A percentile compares a stretch with the other conserved stretches of the same genome.
Evolutionary conservation across 164 flowering plant species (phyloP).

Genomic region (Vitis labrusca): DNA sequence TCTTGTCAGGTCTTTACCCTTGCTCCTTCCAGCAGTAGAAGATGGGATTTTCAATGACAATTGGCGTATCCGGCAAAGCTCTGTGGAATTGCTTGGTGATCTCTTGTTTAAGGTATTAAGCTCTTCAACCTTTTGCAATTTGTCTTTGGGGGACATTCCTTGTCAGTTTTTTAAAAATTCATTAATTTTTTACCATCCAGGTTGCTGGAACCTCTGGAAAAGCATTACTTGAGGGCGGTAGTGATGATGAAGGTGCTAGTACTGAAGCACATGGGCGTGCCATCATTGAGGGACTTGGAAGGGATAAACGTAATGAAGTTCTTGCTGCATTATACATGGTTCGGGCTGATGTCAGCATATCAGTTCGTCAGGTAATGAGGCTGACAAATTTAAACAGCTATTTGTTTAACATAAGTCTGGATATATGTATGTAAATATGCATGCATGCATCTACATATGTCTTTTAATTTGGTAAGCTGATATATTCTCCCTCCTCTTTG

Average conservation of each 20-base stretch:
- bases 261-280: slow-evolving; percentile 99
- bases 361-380: slow-evolving; percentile 87
- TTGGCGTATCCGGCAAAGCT: slow-evolving; percentile 99
- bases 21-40: slow-evolving; percentile 98
- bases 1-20: slow-evolving; percentile 79
- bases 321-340: slow-evolving; percentile 99
- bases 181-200: slow-evolving; percentile 31
- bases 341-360: slow-evolving; percentile 89
- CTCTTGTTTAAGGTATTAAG: slow-evolving; percentile 81
- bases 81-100: slow-evolving; percentile 96
- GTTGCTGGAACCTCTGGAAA: slow-evolving; percentile 99
- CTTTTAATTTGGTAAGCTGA: background rate
- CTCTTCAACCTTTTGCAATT: background rate
- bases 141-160: background rate
- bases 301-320: slow-evolving; percentile 93
- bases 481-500: background rate
- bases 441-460: background rate
- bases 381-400: background rate
- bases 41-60: slow-evolving; percentile 97
- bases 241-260: slow-evolving; percentile 99
- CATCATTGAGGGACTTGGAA: slow-evolving; percentile 93
- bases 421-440: background rate
- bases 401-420: background rate
- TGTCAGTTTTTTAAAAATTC: background rate
- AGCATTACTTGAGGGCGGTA: slow-evolving; percentile 98